Evolutionary conservation across 108 stramenopile species (phyloP).

Genomic region (Heterococcus sp.): DNA sequence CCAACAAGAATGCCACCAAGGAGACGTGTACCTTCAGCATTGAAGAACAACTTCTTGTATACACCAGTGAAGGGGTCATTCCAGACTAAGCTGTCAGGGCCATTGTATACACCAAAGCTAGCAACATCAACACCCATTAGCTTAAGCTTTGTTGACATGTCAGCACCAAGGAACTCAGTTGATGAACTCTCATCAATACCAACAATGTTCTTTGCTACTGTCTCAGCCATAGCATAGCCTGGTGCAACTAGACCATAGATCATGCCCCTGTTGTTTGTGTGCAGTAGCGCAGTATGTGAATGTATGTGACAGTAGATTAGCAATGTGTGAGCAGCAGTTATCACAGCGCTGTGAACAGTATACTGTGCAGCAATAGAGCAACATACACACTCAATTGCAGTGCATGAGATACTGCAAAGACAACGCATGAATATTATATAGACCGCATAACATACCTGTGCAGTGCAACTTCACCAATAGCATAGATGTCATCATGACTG

Average conservation of each 20-base stretch:
- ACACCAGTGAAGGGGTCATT: slow-evolving; percentile 77
- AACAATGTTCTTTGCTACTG: slow-evolving; percentile 70
- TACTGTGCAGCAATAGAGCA: no score
- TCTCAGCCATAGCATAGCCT: slow-evolving; percentile 82
- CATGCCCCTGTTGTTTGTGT: slow-evolving; percentile 77
- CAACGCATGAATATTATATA: no score
- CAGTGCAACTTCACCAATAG: slow-evolving; percentile 84
- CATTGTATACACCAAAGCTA: slow-evolving; percentile 81
- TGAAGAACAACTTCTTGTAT: slow-evolving; percentile 90
- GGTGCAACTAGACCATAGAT: slow-evolving; percentile 90
- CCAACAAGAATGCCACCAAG: slow-evolving; percentile 87
- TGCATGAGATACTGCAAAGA: no score
- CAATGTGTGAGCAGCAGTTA: no score
- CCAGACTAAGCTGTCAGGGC: slow-evolving; percentile 79
- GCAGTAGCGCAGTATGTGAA: no score
- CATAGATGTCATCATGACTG: slow-evolving; percentile 72
- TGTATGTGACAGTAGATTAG: no score
- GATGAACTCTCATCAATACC: slow-evolving; percentile 63
- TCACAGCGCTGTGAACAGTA: no score
- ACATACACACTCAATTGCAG: no score
- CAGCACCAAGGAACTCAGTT: slow-evolving; percentile 82
- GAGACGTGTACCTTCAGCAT: slow-evolving; percentile 78
- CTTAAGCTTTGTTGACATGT: slow-evolving; percentile 89
- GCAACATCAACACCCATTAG: slow-evolving; percentile 90
- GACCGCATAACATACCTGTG: slow-evolving; percentile 62